Evolutionary conservation across 768 basidiomycete species (phyloP).

Genomic region (Suillus ampliporus): DNA sequence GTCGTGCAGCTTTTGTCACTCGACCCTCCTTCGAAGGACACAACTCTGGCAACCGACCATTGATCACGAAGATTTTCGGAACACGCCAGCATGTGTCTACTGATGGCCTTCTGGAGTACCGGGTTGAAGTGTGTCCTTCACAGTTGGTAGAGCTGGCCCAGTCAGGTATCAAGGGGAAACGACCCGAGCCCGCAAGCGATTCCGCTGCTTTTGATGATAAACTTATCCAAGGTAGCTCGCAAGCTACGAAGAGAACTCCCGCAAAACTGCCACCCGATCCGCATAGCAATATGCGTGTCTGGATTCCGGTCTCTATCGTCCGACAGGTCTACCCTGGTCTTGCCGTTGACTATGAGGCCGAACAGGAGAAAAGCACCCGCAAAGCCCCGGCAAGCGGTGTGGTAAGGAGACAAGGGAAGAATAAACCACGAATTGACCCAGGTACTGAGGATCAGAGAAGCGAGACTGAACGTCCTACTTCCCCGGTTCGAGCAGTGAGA

Average conservation of each 20-base stretch:
- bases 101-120: slow-evolving; percentile 48
- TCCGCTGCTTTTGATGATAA: slow-evolving; percentile 18
- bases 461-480: neutral
- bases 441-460: neutral
- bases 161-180: slow-evolving; percentile 34
- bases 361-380: slow-evolving; percentile 18
- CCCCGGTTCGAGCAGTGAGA: slow-evolving; percentile 11
- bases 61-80: slow-evolving; percentile 42
- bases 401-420: slow-evolving; percentile 18
- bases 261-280: slow-evolving; percentile 36
- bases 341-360: slow-evolving; percentile 40
- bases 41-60: neutral
- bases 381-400: slow-evolving; percentile 32
- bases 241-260: slow-evolving; percentile 18
- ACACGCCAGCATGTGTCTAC: slow-evolving; percentile 46
- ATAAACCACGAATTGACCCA: neutral
- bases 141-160: slow-evolving; percentile 40
- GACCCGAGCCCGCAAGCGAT: slow-evolving; percentile 23
- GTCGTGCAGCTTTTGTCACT: slow-evolving; percentile 27
- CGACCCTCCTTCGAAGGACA: slow-evolving; percentile 7
- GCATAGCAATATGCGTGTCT: slow-evolving; percentile 38
- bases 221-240: slow-evolving; percentile 18
- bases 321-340: slow-evolving; percentile 46
- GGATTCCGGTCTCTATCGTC: slow-evolving; percentile 51
- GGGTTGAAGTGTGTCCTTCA: slow-evolving; percentile 43